Evolutionary conservation across 2,329 filamentous ascomycete species (phyloP), one percentile per base, ranked within the genome.

Genomic region (Aspergillus sojae): DNA sequence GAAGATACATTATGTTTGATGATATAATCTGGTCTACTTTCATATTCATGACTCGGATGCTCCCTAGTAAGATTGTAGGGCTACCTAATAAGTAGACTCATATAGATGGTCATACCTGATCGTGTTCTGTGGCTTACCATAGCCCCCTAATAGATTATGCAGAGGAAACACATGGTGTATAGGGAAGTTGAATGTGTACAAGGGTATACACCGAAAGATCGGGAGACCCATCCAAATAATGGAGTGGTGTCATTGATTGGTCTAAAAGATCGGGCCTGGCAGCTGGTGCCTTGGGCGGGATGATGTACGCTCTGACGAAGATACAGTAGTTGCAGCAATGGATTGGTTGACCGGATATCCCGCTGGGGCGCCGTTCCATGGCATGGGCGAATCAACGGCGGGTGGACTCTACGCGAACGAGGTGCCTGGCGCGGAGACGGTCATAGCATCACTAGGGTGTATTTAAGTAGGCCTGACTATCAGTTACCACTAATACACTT

Each of bases 271-370:
- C 69, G 71, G 71, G 64, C 66, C 68, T 70, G 68, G 65, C 68
- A 70, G 68, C 60, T 67, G 58, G 62, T 71, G 66, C 68, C 70
- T 68, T 67, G 70, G 69, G 61, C 67, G 69, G 68, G 67, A 72
- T 74, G 72, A 73, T 75, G 70, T 70, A 72, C 66, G 62, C 68
- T 62, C 66, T 69, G 63, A 56, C 67, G 66, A 67, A 65, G 66
- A 72, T 62, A 61, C 65, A 65, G 57, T 54, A 21, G 63, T 58
- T 65, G 61, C 57, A 58, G 46, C 39, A 54, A 61, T 19, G 60
- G 61, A 75, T 74, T 74, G 71, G 72, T 14, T 52, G 64, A 64
- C 69, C 64, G 53, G 36, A 54, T 21, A 54, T 46, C 34, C 57
- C 23, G 45, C 54, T 60, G 64, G 63, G 64, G 62, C 61, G 54